Percentiles rank a stretch among this genome's conserved stretches.
Evolutionary conservation across 1,139 yeast genomes (phyloP).

Genomic region (Kodamaea ohmeri): DNA sequence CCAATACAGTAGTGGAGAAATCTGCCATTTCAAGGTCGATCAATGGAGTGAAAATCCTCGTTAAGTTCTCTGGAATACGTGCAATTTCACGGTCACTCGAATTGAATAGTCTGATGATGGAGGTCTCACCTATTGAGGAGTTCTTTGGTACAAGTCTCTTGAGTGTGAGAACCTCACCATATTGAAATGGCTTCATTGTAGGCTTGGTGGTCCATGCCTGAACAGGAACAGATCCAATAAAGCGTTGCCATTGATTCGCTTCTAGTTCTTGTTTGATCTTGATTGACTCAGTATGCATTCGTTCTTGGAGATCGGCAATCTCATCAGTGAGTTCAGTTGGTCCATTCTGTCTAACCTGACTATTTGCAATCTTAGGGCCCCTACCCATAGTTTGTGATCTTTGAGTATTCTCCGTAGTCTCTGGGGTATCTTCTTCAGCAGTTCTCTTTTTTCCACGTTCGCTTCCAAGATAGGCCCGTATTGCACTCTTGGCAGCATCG

Average conservation of each 20-base stretch:
- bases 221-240: constrained; percentile 68
- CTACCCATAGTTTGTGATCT: background rate
- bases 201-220: constrained; percentile 87
- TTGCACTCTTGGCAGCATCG: constrained; percentile 27
- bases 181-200: constrained; percentile 50
- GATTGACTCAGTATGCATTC: constrained; percentile 17
- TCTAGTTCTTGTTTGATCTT: constrained; percentile 16
- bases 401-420: background rate
- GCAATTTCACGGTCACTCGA: constrained; percentile 60
- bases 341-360: background rate
- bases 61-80: constrained; percentile 69
- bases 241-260: constrained; percentile 29
- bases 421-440: background rate
- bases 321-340: background rate
- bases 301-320: constrained; percentile 9
- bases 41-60: constrained; percentile 66
- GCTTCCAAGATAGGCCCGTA: constrained; percentile 19
- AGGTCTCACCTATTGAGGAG: constrained; percentile 16
- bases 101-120: constrained; percentile 36
- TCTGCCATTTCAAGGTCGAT: constrained; percentile 54
- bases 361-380: background rate
- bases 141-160: constrained; percentile 31
- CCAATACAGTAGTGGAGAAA: constrained; percentile 61
- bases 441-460: constrained; percentile 11
- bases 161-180: constrained; percentile 48